Evolutionary conservation across 345 rosid species (phyloP), one percentile per base, ranked within the genome.

Genomic region (Pistacia vera): DNA sequence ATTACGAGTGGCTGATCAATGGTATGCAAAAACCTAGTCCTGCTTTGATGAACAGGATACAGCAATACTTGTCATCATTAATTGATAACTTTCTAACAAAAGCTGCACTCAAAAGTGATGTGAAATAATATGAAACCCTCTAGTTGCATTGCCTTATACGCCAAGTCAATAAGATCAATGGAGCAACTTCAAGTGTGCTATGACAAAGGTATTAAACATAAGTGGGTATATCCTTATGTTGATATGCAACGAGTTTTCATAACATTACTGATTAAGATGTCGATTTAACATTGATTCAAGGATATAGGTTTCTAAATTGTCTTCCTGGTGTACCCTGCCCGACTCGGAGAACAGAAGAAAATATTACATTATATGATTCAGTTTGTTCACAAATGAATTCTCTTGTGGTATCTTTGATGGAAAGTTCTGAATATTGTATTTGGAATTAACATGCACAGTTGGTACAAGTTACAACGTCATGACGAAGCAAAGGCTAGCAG

Each of bases 1-100:
- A 91, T 20, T 95, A 92, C 58, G 44, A 49, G 55, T 74, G 75
- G 86, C 83, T 95, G 70, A 71, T 93, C 1, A 77, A 66, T 66
- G 78, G 74, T 55, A 69, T 93, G 83, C 81, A 73, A 78, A 90
- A 77, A 33, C 74, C 82, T 20, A 63, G 66, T 11, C 72, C 74
- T 46, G 73, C 80, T 63, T 69, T 86, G 36, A 64, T 82, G 5
- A 69, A 75, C 46, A 51, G 66, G 38, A 49, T 79, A 28, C 79
- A 74, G 35, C 62, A 25, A 63, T 66, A 11, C 46, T 17, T 83
- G 49, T 80, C 62, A 33, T 70, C 85, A 25, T 18, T 63, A 9
- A 28, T 84, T 9, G 77, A 22, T 33, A 59, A 69, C 71, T 8
- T 66, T 84, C 14, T 4, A 66, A 70, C 71, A 25, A 66, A 83